Conservation (phyloP, 352 stramenopile genomes). For the Globisporangium nunn region DNA sequence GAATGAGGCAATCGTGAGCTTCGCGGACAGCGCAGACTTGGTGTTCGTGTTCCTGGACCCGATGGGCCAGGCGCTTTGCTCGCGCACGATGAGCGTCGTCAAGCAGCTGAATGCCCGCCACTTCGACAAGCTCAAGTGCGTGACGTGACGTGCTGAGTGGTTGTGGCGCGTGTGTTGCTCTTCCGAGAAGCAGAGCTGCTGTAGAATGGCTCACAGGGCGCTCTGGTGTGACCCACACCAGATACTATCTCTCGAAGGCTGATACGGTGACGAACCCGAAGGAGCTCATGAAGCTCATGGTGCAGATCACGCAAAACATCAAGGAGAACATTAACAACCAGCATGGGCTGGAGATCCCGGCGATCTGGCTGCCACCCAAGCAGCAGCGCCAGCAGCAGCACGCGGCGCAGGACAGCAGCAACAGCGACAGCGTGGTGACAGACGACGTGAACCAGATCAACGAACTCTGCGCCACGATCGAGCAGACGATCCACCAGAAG, state of each 20-base stretch:
- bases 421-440: conserved; percentile 4
- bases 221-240: too few species aligned
- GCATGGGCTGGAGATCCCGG: conserved; percentile 50
- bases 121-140: conserved; percentile 40
- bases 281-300: conserved; percentile 63
- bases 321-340: conserved; percentile 64
- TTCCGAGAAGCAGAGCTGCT: too few species aligned
- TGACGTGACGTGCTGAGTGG: neutral
- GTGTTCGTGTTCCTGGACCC: conserved; percentile 70
- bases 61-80: conserved; percentile 56
- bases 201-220: too few species aligned
- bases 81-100: conserved; percentile 67
- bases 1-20: conserved; percentile 46
- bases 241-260: conserved; percentile 61
- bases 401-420: conserved; percentile 10
- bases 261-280: conserved; percentile 53
- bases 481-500: conserved; percentile 58
- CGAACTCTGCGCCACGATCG: conserved; percentile 28
- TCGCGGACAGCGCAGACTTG: conserved; percentile 46
- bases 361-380: conserved; percentile 36
- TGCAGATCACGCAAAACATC: conserved; percentile 64
- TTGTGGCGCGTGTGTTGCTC: too few species aligned
- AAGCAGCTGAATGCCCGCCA: conserved; percentile 42
- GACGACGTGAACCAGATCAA: conserved; percentile 47
- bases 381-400: conserved; percentile 7